Evolutionary conservation across 139 green algal species (phyloP), one percentile per base, ranked within the genome.

Genomic region (Edaphochlamys debaryana): DNA sequence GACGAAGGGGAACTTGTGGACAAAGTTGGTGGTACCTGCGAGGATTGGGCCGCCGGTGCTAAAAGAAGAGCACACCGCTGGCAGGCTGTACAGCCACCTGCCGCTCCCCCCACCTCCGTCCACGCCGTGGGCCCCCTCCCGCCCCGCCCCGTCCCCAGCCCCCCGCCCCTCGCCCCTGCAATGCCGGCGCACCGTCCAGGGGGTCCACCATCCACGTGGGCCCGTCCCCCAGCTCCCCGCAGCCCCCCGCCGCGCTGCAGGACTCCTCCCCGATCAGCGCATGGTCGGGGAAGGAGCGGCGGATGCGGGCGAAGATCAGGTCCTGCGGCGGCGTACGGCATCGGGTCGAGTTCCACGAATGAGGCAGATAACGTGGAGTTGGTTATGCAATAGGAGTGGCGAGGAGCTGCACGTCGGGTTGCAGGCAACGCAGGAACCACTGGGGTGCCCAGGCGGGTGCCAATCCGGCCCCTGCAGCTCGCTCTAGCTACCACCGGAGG

Each of bases 21-120:
- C 98, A 88, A 99, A 99, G 91, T 99, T 99, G 74, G 98, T 99
- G 29, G 98, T 99, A 62, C 97, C 96, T 85, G 79, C 6, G 29
- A 38, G 67, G 27, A 23, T 38, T 30, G n/a, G n/a, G n/a, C n/a
- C n/a, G n/a, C n/a, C n/a, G n/a, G n/a, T n/a, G n/a, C n/a, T n/a
- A n/a, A n/a, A n/a, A n/a, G n/a, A n/a, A n/a, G n/a, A n/a, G n/a
- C n/a, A n/a, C n/a, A n/a, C n/a, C n/a, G n/a, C n/a, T n/a, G n/a
- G n/a, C n/a, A n/a, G n/a, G n/a, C n/a, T n/a, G n/a, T n/a, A n/a
- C n/a, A n/a, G n/a, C n/a, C n/a, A n/a, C n/a, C n/a, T n/a, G n/a
- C n/a, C n/a, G n/a, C n/a, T n/a, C n/a, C n/a, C n/a, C n/a, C n/a
- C n/a, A n/a, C n/a, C n/a, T n/a, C n/a, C n/a, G n/a, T n/a, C n/a